phyloP scores from a whole-genome alignment of 2,329 filamentous ascomycete species.

The Fusarium coffeatum region DNA sequence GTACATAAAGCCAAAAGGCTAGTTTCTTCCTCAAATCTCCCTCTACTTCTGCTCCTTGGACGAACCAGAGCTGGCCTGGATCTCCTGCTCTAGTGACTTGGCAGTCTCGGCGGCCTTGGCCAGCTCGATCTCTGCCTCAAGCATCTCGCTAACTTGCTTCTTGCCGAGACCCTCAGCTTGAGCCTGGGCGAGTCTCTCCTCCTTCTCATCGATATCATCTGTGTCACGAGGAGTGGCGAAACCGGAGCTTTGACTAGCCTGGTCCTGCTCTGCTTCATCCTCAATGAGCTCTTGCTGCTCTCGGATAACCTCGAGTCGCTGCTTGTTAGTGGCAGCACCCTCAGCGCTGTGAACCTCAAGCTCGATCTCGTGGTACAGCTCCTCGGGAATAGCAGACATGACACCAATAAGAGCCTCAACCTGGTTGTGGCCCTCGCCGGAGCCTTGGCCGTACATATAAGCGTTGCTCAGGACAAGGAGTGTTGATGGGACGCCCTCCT shows the following conservation, averaged over 20 bases:
- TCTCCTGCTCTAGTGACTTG: conserved; percentile 39
- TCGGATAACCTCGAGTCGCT: conserved; percentile 96
- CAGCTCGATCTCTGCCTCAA: conserved; percentile 65
- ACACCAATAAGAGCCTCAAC: conserved; percentile 94
- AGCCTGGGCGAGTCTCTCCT: conserved; percentile 72
- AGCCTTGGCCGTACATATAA: conserved; percentile 93
- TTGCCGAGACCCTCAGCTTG: conserved; percentile 61
- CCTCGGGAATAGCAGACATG: conserved; percentile 93
- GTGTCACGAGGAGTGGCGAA: conserved; percentile 83
- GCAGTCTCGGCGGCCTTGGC: conserved; percentile 46
- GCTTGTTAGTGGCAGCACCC: conserved; percentile 97
- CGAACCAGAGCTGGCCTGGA: conserved; percentile 44
- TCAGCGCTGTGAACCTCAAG: conserved; percentile 97
- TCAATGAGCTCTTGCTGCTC: conserved; percentile 98
- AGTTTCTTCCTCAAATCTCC: background rate
- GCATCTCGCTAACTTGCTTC: conserved; percentile 64
- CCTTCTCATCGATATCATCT: conserved; percentile 95
- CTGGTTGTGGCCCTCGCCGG: conserved; percentile 88
- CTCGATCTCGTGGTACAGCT: conserved; percentile 99
- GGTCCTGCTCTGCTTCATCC: conserved; percentile 93
- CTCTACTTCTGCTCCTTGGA: conserved; percentile 52
- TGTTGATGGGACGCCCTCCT: conserved; percentile 95
- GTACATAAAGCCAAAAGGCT: conserved; percentile 39
- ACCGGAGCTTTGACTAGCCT: conserved; percentile 80
- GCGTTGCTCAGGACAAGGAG: conserved; percentile 96